Evolutionary conservation across 495 filamentous ascomycete genomes (phyloP).

Genomic region (Penicillium tannophilum): DNA sequence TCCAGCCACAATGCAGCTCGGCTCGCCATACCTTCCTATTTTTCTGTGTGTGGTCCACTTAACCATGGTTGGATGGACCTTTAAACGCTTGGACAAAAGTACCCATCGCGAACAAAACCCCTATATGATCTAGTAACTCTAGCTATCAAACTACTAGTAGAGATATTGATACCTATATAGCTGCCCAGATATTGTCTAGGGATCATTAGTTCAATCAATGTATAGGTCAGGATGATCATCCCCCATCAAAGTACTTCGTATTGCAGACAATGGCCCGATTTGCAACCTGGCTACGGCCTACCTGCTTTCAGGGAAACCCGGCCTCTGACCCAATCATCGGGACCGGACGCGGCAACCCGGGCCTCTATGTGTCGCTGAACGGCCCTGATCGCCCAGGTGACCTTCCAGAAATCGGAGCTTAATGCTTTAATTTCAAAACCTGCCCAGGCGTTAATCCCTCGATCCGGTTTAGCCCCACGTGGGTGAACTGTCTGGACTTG

Average conservation of each 20-base stretch:
- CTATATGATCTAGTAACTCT: background rate
- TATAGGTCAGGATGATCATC: background rate
- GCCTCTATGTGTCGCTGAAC: background rate
- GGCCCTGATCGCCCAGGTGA: background rate
- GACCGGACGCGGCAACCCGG: slow-evolving; percentile 6
- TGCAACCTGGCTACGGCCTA: background rate
- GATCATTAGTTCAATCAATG: background rate
- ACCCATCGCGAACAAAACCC: background rate
- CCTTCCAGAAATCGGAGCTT: background rate
- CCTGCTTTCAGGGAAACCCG: background rate
- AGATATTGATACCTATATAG: background rate
- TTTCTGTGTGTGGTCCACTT: background rate
- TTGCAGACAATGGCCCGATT: background rate
- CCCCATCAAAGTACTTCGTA: background rate
- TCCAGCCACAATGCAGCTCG: slow-evolving; percentile 5
- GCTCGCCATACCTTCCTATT: slow-evolving; percentile 25
- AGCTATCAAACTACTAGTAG: background rate
- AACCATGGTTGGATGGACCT: slow-evolving; percentile 1
- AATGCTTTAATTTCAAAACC: background rate
- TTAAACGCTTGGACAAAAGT: background rate
- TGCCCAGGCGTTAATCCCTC: background rate
- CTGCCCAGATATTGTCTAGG: background rate
- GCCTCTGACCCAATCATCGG: background rate
- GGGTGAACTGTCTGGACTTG: slow-evolving; percentile 1
- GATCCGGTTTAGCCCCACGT: slow-evolving; percentile 9